Base-by-base conservation (phyloP, 78 protist species). In the Emiliania huxleyi region DNA sequence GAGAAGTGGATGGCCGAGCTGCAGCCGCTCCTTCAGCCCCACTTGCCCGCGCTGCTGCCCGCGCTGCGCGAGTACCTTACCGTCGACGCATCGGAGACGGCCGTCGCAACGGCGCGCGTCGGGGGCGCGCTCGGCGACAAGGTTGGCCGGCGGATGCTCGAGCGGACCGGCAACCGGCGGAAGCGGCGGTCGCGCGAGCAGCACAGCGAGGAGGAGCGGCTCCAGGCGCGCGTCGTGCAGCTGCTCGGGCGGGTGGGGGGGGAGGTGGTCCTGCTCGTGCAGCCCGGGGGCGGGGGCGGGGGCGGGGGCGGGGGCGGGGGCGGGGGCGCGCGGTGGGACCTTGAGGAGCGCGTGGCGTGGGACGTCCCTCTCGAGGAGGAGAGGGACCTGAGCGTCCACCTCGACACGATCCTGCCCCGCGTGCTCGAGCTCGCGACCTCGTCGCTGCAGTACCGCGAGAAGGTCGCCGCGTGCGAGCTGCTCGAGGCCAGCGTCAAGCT, bases 391-490 rank as follows among this genome's bases (percentile, higher is more conserved):
- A 21, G n/a, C n/a, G 2, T 81, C 26, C n/a, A 42, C 89, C 0
- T 81, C 26, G 52, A 44, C 23, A 1, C 40, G 8, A 2, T 81
- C 23, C 55, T 81, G 25, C 89, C 89, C 1, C 89, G 89, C 55
- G 89, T 44, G 42, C 0, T 2, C 89, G 56, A 33, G 56, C 89
- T 81, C 40, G 89, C 89, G 29, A 44, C 52, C 89, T 4, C 56
- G 56, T 44, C 89, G 12, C 15, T 44, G 25, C 19, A 0, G 12
- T 26, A 29, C 18, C 56, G 40, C 48, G 89, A 42, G 5, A 81
- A 81, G 55, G 89, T 26, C 0, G 89, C 56, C 3, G 89, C 89
- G 12, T 81, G 89, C 55, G 89, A 81, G 55, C 89, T 81, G 37
- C 55, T 81, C 38, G 89, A 81, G 21, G 89, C 89, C 21, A 2